Evolutionary conservation across 139 green algal genomes (phyloP).

Genomic region (Chlamydomonas applanata): DNA sequence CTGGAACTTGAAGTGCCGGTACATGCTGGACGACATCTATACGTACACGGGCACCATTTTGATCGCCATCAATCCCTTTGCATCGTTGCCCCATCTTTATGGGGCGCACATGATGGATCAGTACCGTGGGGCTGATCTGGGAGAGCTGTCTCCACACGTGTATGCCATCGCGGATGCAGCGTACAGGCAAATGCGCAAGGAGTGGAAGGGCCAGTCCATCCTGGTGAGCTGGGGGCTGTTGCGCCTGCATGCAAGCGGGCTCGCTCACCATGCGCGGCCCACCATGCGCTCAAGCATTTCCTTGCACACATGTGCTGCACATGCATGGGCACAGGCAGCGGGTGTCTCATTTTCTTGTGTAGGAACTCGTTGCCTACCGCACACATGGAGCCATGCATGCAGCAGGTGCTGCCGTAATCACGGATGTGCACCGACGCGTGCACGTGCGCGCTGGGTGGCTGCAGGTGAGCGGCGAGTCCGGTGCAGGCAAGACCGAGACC

Average conservation of each 20-base stretch:
- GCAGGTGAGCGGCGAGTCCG: constrained; percentile 91
- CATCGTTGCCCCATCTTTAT: constrained; percentile 81
- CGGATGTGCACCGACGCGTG: background rate
- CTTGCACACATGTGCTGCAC: background rate
- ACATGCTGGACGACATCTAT: constrained; percentile 90
- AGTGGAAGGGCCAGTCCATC: constrained; percentile 82
- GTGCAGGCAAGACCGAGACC: constrained; percentile 99
- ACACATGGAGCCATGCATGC: background rate
- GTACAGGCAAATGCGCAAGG: constrained; percentile 82
- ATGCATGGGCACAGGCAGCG: background rate
- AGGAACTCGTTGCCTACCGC: background rate
- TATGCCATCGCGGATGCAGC: constrained; percentile 89
- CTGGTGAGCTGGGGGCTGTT: constrained; percentile 58
- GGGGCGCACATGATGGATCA: constrained; percentile 92
- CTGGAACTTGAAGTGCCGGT: constrained; percentile 82
- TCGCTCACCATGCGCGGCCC: too few species aligned
- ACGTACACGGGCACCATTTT: constrained; percentile 92
- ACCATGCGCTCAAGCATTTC: too few species aligned
- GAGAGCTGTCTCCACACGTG: constrained; percentile 91
- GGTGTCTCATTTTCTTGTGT: background rate
- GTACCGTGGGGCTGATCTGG: constrained; percentile 76
- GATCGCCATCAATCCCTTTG: constrained; percentile 93
- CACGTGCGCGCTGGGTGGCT: background rate
- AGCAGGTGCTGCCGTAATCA: background rate
- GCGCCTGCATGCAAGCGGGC: background rate